phyloP scores from a whole-genome alignment of 768 basidiomycete genomes.

The Macrolepiota albuminosa region DNA sequence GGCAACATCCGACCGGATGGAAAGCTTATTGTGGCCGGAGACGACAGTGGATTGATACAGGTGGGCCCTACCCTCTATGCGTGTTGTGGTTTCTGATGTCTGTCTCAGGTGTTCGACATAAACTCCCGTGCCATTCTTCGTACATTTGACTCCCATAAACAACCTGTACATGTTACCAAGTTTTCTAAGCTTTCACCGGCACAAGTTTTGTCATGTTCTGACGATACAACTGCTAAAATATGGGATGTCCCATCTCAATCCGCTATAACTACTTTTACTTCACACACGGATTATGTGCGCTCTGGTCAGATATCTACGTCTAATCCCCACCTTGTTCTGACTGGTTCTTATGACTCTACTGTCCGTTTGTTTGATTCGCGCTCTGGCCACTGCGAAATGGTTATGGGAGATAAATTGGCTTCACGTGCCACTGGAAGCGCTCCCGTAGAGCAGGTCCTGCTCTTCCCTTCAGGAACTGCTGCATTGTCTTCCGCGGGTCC shows the following conservation, averaged over 20 bases:
- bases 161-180: conserved; percentile 91
- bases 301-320: conserved; percentile 82
- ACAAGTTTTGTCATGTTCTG: conserved; percentile 89
- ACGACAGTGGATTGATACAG: conserved; percentile 88
- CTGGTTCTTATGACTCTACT: conserved; percentile 94
- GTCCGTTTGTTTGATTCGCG: conserved; percentile 85
- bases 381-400: conserved; percentile 79
- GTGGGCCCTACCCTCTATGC: conserved; percentile 28
- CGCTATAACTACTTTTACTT: conserved; percentile 69
- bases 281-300: conserved; percentile 95
- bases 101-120: conserved; percentile 82
- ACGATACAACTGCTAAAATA: conserved; percentile 89
- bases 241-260: conserved; percentile 95
- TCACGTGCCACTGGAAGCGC: conserved; percentile 29
- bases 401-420: conserved; percentile 52
- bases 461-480: conserved; percentile 87
- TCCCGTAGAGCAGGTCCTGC: conserved; percentile 90
- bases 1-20: conserved; percentile 90
- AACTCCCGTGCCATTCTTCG: conserved; percentile 91
- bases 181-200: conserved; percentile 82
- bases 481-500: conserved; percentile 87
- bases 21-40: conserved; percentile 91
- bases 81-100: background rate
- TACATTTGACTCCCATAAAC: conserved; percentile 89
- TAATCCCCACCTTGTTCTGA: conserved; percentile 80